Evolutionary conservation across 169 alveolate species (phyloP), one percentile per base, ranked within the genome.

Genomic region (Eimeria brunetti): DNA sequence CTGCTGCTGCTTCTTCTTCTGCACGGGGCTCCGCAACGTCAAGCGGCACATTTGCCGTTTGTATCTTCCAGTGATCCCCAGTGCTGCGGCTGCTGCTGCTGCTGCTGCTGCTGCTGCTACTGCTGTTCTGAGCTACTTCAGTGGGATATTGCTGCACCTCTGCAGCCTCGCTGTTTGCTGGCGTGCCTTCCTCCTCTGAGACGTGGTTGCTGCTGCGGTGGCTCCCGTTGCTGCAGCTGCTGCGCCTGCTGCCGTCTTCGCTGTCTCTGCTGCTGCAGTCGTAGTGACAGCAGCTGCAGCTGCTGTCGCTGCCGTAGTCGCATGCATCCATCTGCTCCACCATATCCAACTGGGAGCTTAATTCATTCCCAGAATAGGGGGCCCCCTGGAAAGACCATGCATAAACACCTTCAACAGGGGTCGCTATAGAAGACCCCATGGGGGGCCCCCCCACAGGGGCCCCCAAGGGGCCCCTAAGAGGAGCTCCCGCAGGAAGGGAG

Each of bases 231-330:
- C n/a, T n/a, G n/a, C n/a, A n/a, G n/a, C n/a, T n/a, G n/a, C n/a
- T n/a, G n/a, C n/a, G n/a, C n/a, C n/a, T n/a, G n/a, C 80, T 69
- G 49, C 16, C 80, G 80, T 69, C 80, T 69, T 69, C 80, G 51
- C 80, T 4, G 1, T 27, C 80, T 46, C 86, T 46, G 86, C 86
- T 76, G 62, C 86, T 76, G 86, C 86, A 41, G 60, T 76, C 86
- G 62, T 46, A 76, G 62, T 76, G 86, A 60, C 86, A 76, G 86
- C 86, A 76, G 60, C 62, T 76, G 86, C 86, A 76, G 86, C 86
- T 76, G 86, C 86, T 46, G 62, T 76, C 86, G 86, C 86, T 76
- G 62, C 62, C 60, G 30, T 24, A n/a, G 58, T 24, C 86, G 62
- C 33, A 76, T 36, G 60, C 56, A 41, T 76, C 86, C 8, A 22